A percentile compares a stretch with the other conserved stretches of the same genome.
These are phyloP conservation scores for Ceratobasidium theobromae DNA, from an alignment of 1,284 basidiomycete species.

Conservation along the genomic window DNA sequence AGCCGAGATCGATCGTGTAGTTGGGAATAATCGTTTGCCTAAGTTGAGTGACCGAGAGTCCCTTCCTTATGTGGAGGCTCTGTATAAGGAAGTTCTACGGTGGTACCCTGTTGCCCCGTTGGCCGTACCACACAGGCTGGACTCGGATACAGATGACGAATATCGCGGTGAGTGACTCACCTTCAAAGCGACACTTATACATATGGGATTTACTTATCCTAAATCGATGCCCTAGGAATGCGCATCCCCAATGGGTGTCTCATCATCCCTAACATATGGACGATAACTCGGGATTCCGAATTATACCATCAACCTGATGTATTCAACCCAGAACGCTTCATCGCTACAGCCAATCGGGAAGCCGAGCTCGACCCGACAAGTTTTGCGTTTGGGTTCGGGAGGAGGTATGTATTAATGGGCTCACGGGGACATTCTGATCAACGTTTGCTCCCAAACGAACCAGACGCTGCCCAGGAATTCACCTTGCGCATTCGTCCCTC, in stretches of 20 bases:
- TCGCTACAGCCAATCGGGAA: not conserved
- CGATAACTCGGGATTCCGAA: not conserved
- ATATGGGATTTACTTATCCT: not conserved
- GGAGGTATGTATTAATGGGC: slow-evolving; percentile 7
- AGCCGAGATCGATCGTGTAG: slow-evolving; percentile 12
- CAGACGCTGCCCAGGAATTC: slow-evolving; percentile 1
- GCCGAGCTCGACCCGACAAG: not conserved
- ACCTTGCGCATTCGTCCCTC: slow-evolving; percentile 4
- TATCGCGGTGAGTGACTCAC: not conserved
- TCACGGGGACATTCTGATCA: not conserved
- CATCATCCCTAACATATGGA: slow-evolving; percentile 4
- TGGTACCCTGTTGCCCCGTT: slow-evolving; percentile 26
- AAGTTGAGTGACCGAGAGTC: slow-evolving; percentile 3
- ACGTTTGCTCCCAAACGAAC: not conserved
- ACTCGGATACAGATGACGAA: not conserved
- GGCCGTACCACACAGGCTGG: slow-evolving; percentile 30
- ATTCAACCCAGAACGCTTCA: slow-evolving; percentile 4
- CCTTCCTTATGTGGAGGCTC: slow-evolving; percentile 27
- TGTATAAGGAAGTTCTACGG: slow-evolving; percentile 29
- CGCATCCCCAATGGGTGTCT: not conserved
- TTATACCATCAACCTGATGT: not conserved
- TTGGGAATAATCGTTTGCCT: slow-evolving; percentile 22
- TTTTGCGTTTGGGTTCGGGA: slow-evolving; percentile 13
- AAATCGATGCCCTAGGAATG: not conserved
- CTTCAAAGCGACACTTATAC: not conserved